Evolutionary conservation across 1,284 basidiomycete genomes (phyloP), one percentile per base, ranked within the genome.

Genomic region (Leccinum pachyderme): DNA sequence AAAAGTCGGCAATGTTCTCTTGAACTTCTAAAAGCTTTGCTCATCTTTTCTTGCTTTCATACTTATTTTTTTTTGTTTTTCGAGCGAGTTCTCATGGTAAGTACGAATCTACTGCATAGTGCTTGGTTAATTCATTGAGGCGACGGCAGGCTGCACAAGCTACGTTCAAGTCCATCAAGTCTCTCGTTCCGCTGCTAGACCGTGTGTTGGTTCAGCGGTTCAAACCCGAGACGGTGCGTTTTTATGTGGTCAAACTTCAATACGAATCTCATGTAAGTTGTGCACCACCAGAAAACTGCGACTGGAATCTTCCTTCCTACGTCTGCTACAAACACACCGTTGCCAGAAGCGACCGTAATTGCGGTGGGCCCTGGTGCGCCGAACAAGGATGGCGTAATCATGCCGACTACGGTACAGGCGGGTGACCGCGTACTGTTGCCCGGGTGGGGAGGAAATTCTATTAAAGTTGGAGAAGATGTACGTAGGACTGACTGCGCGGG

Each of bases 391-490:
- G 95, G 96, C 47, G 74, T 81, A 35, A 57, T 96, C 18, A 75
- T 89, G n/a, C 91, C 95, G 11, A 83, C 87, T 25, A 75, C 78
- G 37, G 95, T 98, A 54, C 86, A 91, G 77, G 80, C 87, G 29
- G 96, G 96, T 47, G 96, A 98, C 78, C 84, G 91, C 39, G 95
- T 98, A 8, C 80, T 99, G 52, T 79, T 99, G 5, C 96, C 96
- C 7, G 91, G 91, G 25, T 99, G 95, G 92, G 96, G 96, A 54
- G 96, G 96, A 15, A 95, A 89, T 73, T 75, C 91, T 18, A 95
- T 99, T 77, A 99, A 98, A 77, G 86, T 99, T 52, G 95, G 95
- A 55, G 96, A 99, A 31, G 95, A 98, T 71, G 95, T 94, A 68
- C 64, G 90, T 82, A 1, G 27, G 37, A 29, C 7, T 25, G 12